Base-by-base conservation (phyloP, 2,329 filamentous ascomycete genomes). In the Cercospora beticola region DNA sequence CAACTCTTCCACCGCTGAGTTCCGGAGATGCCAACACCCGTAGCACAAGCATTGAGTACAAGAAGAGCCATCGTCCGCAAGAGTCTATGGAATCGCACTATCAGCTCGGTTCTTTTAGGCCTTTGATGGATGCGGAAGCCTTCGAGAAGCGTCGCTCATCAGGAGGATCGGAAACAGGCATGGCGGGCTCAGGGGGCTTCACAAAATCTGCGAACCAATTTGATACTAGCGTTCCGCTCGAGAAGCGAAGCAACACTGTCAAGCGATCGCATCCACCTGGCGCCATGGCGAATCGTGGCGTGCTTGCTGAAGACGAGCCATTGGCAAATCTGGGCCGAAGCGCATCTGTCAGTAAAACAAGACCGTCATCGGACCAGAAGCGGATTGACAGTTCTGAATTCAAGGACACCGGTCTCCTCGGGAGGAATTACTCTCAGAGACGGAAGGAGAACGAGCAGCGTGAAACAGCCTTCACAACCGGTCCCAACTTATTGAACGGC, bases 71-170 rank as follows among this genome's bases (percentile, higher is more conserved):
- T 66, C 69, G 64, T 26, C 56, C 60, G 4, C 64, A 72, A 23
- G 74, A 74, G 54, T 83, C 82, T 10, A 77, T 80, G 30, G 80
- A 83, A 78, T 74, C 87, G 81, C 65, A 91, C 84, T 83, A 88
- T 81, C 74, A 89, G 68, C 76, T 92, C 62, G 90, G 90, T 5
- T 85, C 87, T 1, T 91, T 91, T 78, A 84, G 88, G 72, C 90
- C 92, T 0, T 79, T 93, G 3, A 78, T 93, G 8, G 88, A 92
- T 68, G 80, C 89, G 75, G 82, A 85, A 46, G 83, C 85, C 7
- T 88, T 90, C 73, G 84, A 87, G 67, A 58, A 56, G 31, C 62
- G 66, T 21, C 62, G 61, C 33, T 16, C 36, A 49, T 66, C 62
- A 21, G 28, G 56, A 46, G 60, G 57, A 28, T 63, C 62, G 12